Evolutionary conservation across 208 protist genomes (phyloP).

Genomic region (Leishmania martiniquensis): DNA sequence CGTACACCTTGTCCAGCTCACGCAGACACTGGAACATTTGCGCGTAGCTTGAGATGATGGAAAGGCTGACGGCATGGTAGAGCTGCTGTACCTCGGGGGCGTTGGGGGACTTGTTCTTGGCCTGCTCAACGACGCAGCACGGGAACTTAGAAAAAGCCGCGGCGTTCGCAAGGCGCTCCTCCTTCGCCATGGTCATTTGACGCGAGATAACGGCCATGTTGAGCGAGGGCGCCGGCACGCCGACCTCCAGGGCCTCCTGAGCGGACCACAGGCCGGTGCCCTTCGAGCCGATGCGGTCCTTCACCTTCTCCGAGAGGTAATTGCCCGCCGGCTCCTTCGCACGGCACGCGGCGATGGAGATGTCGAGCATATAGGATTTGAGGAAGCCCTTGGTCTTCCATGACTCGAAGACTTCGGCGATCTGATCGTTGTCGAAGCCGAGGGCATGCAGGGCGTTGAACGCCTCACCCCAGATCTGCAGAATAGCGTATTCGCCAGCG

Average conservation of each 20-base stretch:
- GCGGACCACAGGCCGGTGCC: slow-evolving; percentile 98
- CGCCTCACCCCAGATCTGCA: slow-evolving; percentile 97
- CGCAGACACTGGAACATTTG: slow-evolving; percentile 94
- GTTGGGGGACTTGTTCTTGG: slow-evolving; percentile 59
- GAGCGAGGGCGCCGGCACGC: slow-evolving; percentile 92
- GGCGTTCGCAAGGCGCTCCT: slow-evolving; percentile 88
- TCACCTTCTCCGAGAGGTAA: slow-evolving; percentile 95
- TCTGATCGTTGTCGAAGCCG: slow-evolving; percentile 92
- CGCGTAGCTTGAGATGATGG: slow-evolving; percentile 91
- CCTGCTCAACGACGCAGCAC: slow-evolving; percentile 12
- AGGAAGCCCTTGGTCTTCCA: slow-evolving; percentile 96
- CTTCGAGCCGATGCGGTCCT: slow-evolving; percentile 97
- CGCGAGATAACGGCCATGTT: slow-evolving; percentile 94
- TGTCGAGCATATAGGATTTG: slow-evolving; percentile 98
- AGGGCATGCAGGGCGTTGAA: slow-evolving; percentile 94
- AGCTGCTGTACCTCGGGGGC: slow-evolving; percentile 70
- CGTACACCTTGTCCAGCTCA: slow-evolving; percentile 88
- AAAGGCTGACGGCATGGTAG: slow-evolving; percentile 74
- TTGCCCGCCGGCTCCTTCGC: slow-evolving; percentile 89
- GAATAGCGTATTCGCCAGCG: slow-evolving; percentile 99
- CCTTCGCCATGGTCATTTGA: slow-evolving; percentile 93
- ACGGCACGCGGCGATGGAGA: slow-evolving; percentile 95
- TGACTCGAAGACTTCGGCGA: slow-evolving; percentile 91
- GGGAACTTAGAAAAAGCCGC: slow-evolving; percentile 40
- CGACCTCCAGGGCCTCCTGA: slow-evolving; percentile 93